These are phyloP conservation scores for Poronia punctata DNA, from an alignment of 495 filamentous ascomycete genomes.

Conservation along the genomic window DNA sequence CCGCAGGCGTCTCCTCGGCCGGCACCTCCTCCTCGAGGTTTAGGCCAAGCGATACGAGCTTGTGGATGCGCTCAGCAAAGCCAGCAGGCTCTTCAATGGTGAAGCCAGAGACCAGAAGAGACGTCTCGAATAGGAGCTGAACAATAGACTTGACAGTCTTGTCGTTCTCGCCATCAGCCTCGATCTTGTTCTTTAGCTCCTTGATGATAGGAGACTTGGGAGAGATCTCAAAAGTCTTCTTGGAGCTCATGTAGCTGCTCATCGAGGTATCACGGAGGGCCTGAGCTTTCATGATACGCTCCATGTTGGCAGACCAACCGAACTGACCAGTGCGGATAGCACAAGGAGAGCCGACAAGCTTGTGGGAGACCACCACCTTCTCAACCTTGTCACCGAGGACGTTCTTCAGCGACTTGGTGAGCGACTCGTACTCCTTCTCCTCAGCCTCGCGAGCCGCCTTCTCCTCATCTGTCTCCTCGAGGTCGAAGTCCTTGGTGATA, in stretches of 20 bases:
- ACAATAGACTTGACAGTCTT: constrained; percentile 98
- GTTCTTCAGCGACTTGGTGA: constrained; percentile 97
- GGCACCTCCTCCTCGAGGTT: constrained; percentile 92
- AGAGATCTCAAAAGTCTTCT: constrained; percentile 99
- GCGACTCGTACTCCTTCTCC: constrained; percentile 93
- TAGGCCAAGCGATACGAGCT: constrained; percentile 91
- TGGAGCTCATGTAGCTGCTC: constrained; percentile 99
- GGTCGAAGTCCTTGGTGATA: constrained; percentile 99
- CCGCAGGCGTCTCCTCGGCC: constrained; percentile 57
- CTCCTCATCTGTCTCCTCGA: constrained; percentile 99
- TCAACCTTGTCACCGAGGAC: constrained; percentile 98
- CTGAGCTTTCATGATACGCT: constrained; percentile 99
- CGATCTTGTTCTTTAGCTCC: constrained; percentile 98
- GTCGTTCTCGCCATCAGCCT: constrained; percentile 93
- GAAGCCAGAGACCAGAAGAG: constrained; percentile 95
- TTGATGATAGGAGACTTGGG: constrained; percentile 95
- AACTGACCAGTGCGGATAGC: constrained; percentile 99
- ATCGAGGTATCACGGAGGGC: constrained; percentile 99
- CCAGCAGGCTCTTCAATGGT: constrained; percentile 97
- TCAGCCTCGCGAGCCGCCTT: constrained; percentile 92
- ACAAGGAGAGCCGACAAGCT: constrained; percentile 90
- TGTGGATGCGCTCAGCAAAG: constrained; percentile 98
- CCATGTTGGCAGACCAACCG: constrained; percentile 99
- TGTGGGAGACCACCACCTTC: constrained; percentile 99
- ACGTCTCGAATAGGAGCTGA: constrained; percentile 96